Percentiles rank a stretch among this genome's conserved stretches.
These are phyloP conservation scores for Camelina neglecta DNA, from an alignment of 345 rosid species.

Conservation along the genomic window DNA sequence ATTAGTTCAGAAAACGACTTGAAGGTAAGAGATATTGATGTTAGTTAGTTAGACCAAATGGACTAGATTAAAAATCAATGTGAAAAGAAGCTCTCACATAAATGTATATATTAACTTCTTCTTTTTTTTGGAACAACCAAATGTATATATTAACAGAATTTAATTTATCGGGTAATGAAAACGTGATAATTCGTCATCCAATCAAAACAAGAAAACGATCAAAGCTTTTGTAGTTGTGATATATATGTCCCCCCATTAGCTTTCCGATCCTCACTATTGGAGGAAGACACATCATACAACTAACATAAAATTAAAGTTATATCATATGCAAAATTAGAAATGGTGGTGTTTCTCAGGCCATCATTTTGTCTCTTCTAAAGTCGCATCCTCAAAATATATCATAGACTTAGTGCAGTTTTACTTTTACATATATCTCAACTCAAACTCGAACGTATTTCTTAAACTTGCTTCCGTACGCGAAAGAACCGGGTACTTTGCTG, in stretches of 20 bases:
- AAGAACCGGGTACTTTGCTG: not conserved
- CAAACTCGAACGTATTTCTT: constrained; percentile 14
- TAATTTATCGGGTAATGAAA: not conserved
- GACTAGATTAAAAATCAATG: not conserved
- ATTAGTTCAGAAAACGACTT: constrained; percentile 5
- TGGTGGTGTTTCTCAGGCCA: constrained; percentile 27
- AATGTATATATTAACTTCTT: no score
- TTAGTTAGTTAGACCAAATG: constrained; percentile 2
- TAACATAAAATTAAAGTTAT: not conserved
- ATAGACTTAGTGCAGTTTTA: not conserved
- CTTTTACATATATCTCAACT: not conserved
- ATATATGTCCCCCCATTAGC: constrained; percentile 24
- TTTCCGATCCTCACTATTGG: constrained; percentile 8
- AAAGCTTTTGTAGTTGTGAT: constrained; percentile 4
- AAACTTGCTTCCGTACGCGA: not conserved
- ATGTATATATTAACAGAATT: not conserved
- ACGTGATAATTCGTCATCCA: constrained; percentile 16
- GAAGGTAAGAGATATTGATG: constrained; percentile 2
- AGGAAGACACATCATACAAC: constrained; percentile 41
- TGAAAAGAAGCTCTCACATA: not conserved
- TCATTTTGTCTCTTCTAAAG: constrained; percentile 38
- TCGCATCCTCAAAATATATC: constrained; percentile 24
- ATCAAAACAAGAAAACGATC: constrained; percentile 30
- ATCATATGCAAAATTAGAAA: not conserved
- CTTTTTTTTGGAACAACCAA: no score